These are phyloP conservation scores for Claviceps spartinae DNA, from an alignment of 2,329 filamentous ascomycete genomes.

Conservation along the genomic window DNA sequence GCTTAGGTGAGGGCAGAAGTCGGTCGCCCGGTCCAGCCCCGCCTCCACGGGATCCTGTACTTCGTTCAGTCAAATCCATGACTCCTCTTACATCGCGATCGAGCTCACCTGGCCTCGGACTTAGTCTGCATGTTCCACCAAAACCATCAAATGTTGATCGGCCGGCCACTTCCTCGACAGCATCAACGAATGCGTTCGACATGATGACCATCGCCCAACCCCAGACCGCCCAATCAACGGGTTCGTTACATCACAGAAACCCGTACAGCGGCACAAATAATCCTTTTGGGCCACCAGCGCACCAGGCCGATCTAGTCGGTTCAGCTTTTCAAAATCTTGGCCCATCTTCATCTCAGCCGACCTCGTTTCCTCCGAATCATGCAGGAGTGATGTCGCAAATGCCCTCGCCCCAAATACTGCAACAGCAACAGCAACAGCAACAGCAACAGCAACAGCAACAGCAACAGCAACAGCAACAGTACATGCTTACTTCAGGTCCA, in stretches of 20 bases:
- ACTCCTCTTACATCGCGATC: conserved; percentile 35
- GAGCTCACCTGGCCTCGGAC: conserved; percentile 15
- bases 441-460: conserved; percentile 23
- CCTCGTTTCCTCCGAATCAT: conserved; percentile 50
- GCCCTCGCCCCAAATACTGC: conserved; percentile 1
- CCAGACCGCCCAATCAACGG: conserved; percentile 52
- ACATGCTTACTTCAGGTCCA: conserved; percentile 28
- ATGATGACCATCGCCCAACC: conserved; percentile 38
- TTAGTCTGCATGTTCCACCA: conserved; percentile 20
- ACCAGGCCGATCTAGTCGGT: conserved; percentile 33
- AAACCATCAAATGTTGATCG: conserved; percentile 16
- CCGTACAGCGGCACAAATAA: conserved; percentile 48
- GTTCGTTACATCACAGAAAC: conserved; percentile 44
- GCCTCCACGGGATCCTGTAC: conserved; percentile 31
- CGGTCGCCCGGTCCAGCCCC: conserved; percentile 21
- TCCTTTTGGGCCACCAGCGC: conserved; percentile 47
- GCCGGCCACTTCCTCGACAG: conserved; percentile 27
- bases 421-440: conserved; percentile 26
- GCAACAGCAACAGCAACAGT: conserved; percentile 15
- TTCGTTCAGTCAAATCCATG: conserved; percentile 37
- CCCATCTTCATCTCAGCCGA: conserved; percentile 40
- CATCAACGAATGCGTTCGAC: conserved; percentile 57
- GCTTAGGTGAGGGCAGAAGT: conserved; percentile 59
- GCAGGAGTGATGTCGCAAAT: conserved; percentile 29
- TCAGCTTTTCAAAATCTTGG: conserved; percentile 66